Percentiles rank a stretch among this genome's conserved stretches.
These are phyloP conservation scores for Otatea glauca DNA, from an alignment of 176 grass and related monocot genomes.

Conservation along the genomic window DNA sequence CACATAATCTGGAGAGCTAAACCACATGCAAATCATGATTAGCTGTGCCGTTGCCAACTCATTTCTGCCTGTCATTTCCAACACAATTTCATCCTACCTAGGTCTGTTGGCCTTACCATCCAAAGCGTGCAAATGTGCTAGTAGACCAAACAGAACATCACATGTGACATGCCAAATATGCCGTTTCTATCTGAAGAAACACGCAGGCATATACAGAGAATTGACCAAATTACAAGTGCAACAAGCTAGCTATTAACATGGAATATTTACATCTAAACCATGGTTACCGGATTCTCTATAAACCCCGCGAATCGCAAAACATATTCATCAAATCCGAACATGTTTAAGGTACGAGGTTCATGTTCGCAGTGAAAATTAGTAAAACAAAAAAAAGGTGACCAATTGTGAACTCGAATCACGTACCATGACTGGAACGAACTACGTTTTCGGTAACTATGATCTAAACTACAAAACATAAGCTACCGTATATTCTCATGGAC, in stretches of 20 bases:
- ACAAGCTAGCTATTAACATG: background rate
- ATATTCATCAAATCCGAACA: too few species aligned
- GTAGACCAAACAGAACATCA: too few species aligned
- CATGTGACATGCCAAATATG: too few species aligned
- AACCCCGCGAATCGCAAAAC: too few species aligned
- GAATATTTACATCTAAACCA: background rate
- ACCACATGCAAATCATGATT: conserved; percentile 43
- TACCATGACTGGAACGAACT: too few species aligned
- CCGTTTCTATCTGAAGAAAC: background rate
- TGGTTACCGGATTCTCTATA: too few species aligned
- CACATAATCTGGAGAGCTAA: background rate
- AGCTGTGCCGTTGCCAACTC: conserved; percentile 3
- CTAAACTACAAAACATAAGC: background rate
- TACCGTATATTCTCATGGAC: too few species aligned
- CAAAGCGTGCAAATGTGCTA: background rate
- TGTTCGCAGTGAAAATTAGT: too few species aligned
- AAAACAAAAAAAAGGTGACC: too few species aligned
- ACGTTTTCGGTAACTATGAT: too few species aligned
- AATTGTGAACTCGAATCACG: too few species aligned
- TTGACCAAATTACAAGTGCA: background rate
- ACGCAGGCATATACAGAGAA: background rate
- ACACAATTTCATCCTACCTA: background rate
- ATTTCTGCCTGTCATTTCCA: background rate
- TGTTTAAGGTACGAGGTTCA: too few species aligned
- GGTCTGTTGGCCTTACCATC: conserved; percentile 1